Conservation (phyloP, 192 early-diverging fungal genomes). For the Rhizoclosmatium globosum region DNA sequence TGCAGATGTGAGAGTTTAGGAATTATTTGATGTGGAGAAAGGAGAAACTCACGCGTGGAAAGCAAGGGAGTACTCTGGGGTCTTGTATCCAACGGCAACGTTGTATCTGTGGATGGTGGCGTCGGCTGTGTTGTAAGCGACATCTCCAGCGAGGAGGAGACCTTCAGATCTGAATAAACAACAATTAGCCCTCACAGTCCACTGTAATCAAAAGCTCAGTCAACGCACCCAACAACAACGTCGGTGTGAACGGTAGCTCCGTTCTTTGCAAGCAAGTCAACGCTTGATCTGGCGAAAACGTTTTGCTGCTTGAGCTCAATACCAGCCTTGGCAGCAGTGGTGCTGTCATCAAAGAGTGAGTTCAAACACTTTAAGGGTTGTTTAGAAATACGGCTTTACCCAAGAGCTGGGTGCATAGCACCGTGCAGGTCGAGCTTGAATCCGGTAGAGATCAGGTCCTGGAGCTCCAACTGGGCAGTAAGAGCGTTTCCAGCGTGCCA, state of each 20-base stretch:
- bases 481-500: conserved; percentile 96
- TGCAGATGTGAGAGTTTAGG: background rate
- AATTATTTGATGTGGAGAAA: background rate
- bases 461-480: conserved; percentile 89
- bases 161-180: conserved; percentile 66
- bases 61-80: conserved; percentile 86
- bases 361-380: background rate
- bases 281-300: conserved; percentile 83
- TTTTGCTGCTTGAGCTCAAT: conserved; percentile 96
- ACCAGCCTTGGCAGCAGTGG: conserved; percentile 82
- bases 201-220: background rate
- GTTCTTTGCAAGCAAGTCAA: conserved; percentile 88
- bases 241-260: conserved; percentile 91
- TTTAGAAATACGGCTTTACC: conserved; percentile 43
- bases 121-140: conserved; percentile 91
- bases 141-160: conserved; percentile 90
- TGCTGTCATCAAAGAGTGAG: conserved; percentile 46
- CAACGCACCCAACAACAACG: conserved; percentile 75
- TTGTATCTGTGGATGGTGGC: conserved; percentile 90
- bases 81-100: conserved; percentile 86
- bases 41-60: conserved; percentile 76
- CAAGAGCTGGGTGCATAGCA: conserved; percentile 82
- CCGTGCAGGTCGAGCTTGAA: conserved; percentile 92
- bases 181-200: background rate
- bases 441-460: conserved; percentile 94